These are phyloP conservation scores for Elaeagnus macrophylla DNA, from an alignment of 306 rosid genomes.

Conservation along the genomic window DNA sequence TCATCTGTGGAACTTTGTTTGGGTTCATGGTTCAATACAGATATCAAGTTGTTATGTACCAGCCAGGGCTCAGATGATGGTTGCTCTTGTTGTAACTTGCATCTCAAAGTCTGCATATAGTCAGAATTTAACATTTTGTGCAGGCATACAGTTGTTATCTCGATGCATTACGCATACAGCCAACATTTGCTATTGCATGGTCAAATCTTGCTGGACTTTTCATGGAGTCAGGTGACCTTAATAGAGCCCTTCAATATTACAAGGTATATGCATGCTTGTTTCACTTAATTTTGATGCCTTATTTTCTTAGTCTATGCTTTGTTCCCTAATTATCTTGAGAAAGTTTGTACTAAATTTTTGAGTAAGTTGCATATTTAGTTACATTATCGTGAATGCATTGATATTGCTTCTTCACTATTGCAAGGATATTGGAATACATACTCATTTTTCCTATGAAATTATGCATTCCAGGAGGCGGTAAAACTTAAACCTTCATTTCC, in stretches of 20 bases:
- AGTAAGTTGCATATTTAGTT: too few species aligned
- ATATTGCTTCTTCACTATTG: background rate
- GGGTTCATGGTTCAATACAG: conserved; percentile 73
- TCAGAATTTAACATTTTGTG: conserved; percentile 81
- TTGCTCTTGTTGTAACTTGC: conserved; percentile 76
- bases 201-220: conserved; percentile 98
- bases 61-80: conserved; percentile 89
- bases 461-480: conserved; percentile 72
- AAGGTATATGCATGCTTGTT: conserved; percentile 41
- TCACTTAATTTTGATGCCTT: background rate
- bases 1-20: conserved; percentile 72
- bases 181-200: conserved; percentile 96
- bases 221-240: conserved; percentile 97
- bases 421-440: background rate
- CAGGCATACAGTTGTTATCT: too few species aligned
- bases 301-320: too few species aligned
- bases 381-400: background rate
- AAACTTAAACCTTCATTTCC: conserved; percentile 95
- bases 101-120: conserved; percentile 82
- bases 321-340: too few species aligned
- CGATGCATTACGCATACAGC: conserved; percentile 78
- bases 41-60: conserved; percentile 71
- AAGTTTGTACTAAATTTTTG: too few species aligned
- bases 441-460: background rate
- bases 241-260: conserved; percentile 91